Conservation (phyloP, 805 yeast species). For the Hanseniaspora osmophila region DNA sequence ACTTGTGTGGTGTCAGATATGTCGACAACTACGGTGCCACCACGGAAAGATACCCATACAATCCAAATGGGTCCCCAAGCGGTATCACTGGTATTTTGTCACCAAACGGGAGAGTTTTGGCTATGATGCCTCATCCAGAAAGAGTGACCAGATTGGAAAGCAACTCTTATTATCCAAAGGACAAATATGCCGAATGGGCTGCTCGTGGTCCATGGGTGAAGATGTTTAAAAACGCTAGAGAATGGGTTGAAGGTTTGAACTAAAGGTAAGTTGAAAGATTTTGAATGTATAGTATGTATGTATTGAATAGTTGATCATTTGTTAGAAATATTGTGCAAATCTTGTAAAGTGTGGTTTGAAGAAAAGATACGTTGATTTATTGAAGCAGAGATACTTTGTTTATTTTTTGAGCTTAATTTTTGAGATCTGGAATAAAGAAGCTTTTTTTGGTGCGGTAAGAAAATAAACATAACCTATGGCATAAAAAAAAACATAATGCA, state of each 20-base stretch:
- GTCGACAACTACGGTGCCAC: conserved; percentile 83
- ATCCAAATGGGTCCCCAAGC: conserved; percentile 90
- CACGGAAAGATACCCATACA: conserved; percentile 77
- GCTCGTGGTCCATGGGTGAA: conserved; percentile 92
- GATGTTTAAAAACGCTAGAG: conserved; percentile 82
- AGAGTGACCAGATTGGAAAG: conserved; percentile 79
- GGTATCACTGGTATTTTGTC: conserved; percentile 88
- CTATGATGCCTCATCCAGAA: conserved; percentile 99
- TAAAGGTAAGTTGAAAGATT: too few species aligned
- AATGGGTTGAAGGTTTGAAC: conserved; percentile 53
- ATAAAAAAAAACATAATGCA: too few species aligned
- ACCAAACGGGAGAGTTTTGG: conserved; percentile 87
- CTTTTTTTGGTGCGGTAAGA: too few species aligned
- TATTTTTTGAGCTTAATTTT: too few species aligned
- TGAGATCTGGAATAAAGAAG: too few species aligned
- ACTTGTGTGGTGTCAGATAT: conserved; percentile 57
- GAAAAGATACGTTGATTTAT: too few species aligned
- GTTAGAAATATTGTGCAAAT: too few species aligned
- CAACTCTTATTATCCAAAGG: conserved; percentile 80
- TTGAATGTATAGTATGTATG: neutral
- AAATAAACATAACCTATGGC: neutral
- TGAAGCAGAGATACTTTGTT: too few species aligned
- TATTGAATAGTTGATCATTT: too few species aligned
- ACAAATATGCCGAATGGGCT: conserved; percentile 47
- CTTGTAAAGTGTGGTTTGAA: too few species aligned